Base-by-base conservation (phyloP, 768 basidiomycete genomes). In the Exidia glandulosa region DNA sequence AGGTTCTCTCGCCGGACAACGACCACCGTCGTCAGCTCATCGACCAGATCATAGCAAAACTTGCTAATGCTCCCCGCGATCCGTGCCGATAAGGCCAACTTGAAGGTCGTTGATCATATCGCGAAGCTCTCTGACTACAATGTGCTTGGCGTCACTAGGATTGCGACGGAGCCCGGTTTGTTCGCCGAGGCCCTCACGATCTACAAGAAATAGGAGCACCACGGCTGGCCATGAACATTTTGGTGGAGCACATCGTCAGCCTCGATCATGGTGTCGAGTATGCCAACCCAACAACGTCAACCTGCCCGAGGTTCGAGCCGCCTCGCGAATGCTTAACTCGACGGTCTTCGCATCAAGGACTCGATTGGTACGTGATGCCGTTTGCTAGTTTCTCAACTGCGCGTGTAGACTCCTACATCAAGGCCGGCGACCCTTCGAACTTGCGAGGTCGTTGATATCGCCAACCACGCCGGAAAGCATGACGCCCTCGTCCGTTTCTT, bases 181-280 rank as follows among this genome's bases (percentile, higher is more conserved):
- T 92, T 88, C 70, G 96, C 98, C 69, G 96, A 99, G 71, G 94
- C 96, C 3, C 80, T 98, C 71, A 90, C 90, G 16, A 94, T 99
- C 68, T 98, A 93, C 81, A 93, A 90, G 81, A 99, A 99, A 76
- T 86, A 97, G 70, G 87, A 94, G 59, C 87, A 96, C 68, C 91
- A 96, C 72, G 92, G 2, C 85, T 91, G 75, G 96, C 96, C 14
- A 97, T 98, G 76, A 96, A 90, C 66, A 93, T 98, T 34, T 81
- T 99, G 30, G 96, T 99, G 45, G 96, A 99, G 71, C 95, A 98
- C 70, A 91, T 99, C 63, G 95, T 97, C 54, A 94, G 91, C 31
- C 87, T 99, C 63, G 96, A 99, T 68, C 92, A 96, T 68, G 96
- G 94, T 59, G 78, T 92, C 65, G 92, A 96, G 58, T 99, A 90